These are phyloP conservation scores for Blastocrithidia nonstop DNA, from an alignment of 208 protist species.

Conservation along the genomic window DNA sequence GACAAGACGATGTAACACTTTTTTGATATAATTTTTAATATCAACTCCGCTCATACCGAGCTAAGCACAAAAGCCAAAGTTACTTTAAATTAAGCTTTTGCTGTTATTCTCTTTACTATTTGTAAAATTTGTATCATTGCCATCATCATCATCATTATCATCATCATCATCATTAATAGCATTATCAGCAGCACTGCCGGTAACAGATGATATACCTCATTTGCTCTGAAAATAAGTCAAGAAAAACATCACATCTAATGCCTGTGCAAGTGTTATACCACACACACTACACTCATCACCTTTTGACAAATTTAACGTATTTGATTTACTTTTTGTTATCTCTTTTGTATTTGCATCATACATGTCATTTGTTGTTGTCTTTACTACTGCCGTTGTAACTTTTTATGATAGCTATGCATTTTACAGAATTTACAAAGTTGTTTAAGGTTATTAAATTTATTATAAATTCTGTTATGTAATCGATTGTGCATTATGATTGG, in stretches of 20 bases:
- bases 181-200: neutral
- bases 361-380: neutral
- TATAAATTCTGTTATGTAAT: too few species aligned
- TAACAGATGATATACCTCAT: neutral
- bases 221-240: conserved; percentile 15
- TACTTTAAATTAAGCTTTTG: too few species aligned
- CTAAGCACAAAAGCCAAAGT: too few species aligned
- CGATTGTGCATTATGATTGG: too few species aligned
- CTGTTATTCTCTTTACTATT: neutral
- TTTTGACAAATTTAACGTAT: neutral
- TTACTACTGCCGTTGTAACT: neutral
- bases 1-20: too few species aligned
- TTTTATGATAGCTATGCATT: too few species aligned
- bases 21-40: too few species aligned
- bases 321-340: too few species aligned
- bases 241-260: conserved; percentile 53
- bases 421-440: too few species aligned
- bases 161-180: neutral
- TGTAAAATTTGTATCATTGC: neutral
- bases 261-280: conserved; percentile 27
- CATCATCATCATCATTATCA: neutral
- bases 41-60: too few species aligned
- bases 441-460: too few species aligned
- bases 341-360: too few species aligned
- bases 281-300: conserved; percentile 8